Evolutionary conservation across 495 filamentous ascomycete species (phyloP).

Genomic region (Pyrenula aspistea): DNA sequence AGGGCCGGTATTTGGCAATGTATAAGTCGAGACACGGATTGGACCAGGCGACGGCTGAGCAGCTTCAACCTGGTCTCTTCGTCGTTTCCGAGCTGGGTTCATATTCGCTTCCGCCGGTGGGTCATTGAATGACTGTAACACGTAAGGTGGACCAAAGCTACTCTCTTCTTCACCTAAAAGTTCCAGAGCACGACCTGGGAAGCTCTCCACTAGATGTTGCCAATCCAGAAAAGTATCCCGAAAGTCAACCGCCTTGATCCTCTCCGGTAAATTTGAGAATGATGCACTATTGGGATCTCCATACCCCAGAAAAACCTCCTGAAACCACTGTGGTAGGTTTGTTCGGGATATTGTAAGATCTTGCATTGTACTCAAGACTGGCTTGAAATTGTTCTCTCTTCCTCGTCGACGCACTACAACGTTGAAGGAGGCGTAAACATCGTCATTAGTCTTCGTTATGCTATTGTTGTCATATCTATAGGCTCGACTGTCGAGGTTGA

Average conservation of each 20-base stretch:
- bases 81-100: constrained; percentile 68
- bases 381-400: constrained; percentile 95
- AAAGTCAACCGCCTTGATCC: constrained; percentile 68
- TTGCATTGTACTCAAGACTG: constrained; percentile 82
- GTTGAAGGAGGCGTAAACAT: constrained; percentile 80
- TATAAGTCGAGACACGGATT: constrained; percentile 81
- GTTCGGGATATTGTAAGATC: constrained; percentile 77
- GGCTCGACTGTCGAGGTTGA: constrained; percentile 67
- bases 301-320: constrained; percentile 93
- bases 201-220: constrained; percentile 82
- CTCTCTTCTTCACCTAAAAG: constrained; percentile 54
- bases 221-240: constrained; percentile 92
- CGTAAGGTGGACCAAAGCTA: constrained; percentile 79
- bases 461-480: constrained; percentile 70
- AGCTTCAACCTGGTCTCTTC: constrained; percentile 58
- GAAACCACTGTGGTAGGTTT: constrained; percentile 80
- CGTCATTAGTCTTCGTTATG: constrained; percentile 48
- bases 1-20: constrained; percentile 78
- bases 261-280: constrained; percentile 72
- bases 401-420: constrained; percentile 73
- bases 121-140: constrained; percentile 53
- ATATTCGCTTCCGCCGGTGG: constrained; percentile 26
- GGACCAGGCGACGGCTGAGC: constrained; percentile 46
- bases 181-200: constrained; percentile 74
- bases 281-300: constrained; percentile 82